Evolutionary conservation across 2,329 filamentous ascomycete genomes (phyloP).

Genomic region (Dactylellina drechsleri): DNA sequence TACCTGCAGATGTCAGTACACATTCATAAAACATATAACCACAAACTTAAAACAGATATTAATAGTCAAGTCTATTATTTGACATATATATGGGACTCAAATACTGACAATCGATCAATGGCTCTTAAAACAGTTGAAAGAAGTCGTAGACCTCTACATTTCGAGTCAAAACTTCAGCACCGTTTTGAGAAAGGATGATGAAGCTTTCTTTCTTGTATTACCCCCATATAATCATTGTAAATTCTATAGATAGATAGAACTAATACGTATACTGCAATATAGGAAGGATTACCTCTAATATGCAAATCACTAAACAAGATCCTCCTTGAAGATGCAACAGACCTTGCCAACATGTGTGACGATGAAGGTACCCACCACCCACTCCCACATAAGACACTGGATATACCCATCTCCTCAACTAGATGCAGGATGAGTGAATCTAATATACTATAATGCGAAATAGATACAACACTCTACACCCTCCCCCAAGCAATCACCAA

Average conservation of each 20-base stretch:
- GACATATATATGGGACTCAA: no score
- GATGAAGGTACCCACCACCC: slow-evolving; percentile 22
- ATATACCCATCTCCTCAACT: background rate
- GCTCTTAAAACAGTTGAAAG: slow-evolving; percentile 33
- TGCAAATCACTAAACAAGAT: slow-evolving; percentile 50
- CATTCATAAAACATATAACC: no score
- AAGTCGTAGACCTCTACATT: slow-evolving; percentile 52
- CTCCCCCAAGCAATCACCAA: slow-evolving; percentile 29
- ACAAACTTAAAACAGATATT: no score
- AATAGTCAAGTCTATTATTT: no score
- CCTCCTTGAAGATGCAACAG: slow-evolving; percentile 51
- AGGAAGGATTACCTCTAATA: slow-evolving; percentile 49
- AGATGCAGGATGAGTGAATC: no score
- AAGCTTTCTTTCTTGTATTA: slow-evolving; percentile 51
- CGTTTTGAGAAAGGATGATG: slow-evolving; percentile 47
- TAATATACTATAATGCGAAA: no score
- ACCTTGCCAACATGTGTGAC: slow-evolving; percentile 46
- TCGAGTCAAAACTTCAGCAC: slow-evolving; percentile 37
- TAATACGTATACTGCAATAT: background rate
- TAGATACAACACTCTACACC: slow-evolving; percentile 30
- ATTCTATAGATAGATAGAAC: background rate
- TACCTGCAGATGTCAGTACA: slow-evolving; percentile 36
- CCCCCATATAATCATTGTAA: background rate
- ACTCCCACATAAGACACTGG: background rate
- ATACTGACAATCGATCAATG: background rate